A percentile compares a stretch with the other conserved stretches of the same genome.
Evolutionary conservation across 2,329 filamentous ascomycete species (phyloP).

Genomic region (Ustulina deusta): DNA sequence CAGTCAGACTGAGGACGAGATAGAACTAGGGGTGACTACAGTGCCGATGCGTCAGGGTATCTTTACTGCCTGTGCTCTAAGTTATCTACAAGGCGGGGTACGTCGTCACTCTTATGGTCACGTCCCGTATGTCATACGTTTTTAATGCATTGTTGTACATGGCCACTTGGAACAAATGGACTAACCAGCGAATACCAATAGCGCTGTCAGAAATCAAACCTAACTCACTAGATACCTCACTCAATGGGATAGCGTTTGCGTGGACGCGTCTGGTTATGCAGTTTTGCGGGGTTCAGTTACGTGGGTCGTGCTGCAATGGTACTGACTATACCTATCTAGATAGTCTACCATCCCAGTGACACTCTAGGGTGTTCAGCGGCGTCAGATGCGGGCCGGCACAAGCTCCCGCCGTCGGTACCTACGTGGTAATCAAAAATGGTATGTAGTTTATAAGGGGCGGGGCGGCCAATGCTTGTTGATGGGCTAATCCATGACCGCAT

Average conservation of each 20-base stretch:
- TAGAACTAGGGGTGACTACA: background rate
- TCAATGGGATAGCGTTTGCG: too few species aligned
- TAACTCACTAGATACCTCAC: too few species aligned
- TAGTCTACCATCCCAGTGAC: background rate
- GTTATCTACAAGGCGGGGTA: background rate
- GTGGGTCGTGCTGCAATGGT: background rate
- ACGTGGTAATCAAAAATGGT: background rate
- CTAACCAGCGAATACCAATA: too few species aligned
- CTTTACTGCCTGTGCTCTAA: background rate
- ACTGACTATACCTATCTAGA: background rate
- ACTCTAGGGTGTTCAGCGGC: background rate
- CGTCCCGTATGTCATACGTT: background rate
- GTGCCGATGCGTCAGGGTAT: background rate
- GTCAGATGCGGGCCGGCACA: too few species aligned
- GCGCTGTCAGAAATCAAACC: too few species aligned
- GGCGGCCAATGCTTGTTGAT: background rate
- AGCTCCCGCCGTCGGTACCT: background rate
- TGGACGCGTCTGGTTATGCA: background rate
- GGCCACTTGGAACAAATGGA: background rate
- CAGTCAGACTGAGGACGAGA: background rate
- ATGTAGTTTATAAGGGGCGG: conserved; percentile 1
- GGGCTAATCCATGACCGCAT: conserved; percentile 6
- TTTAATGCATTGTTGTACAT: background rate
- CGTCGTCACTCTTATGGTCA: background rate
- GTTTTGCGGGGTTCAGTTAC: background rate